These are phyloP conservation scores for Cordyceps javanica DNA, from an alignment of 2,329 filamentous ascomycete species.

Conservation along the genomic window DNA sequence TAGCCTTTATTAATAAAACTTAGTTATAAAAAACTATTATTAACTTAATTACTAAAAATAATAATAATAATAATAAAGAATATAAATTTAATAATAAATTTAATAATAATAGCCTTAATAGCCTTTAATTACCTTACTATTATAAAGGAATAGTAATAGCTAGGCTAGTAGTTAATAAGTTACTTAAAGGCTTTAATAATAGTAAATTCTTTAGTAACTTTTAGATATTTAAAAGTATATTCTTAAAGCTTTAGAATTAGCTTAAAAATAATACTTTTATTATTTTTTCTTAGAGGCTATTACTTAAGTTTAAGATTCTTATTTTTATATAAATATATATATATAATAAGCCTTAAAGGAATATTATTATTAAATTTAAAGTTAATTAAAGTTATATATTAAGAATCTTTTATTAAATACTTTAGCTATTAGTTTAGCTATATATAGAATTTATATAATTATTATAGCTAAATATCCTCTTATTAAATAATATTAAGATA, in stretches of 20 bases:
- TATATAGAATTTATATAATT: not conserved
- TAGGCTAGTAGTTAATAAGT: not conserved
- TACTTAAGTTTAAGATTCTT: not conserved
- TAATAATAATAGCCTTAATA: not conserved
- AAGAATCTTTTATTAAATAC: not conserved
- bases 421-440: not conserved
- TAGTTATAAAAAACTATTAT: not conserved
- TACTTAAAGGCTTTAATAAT: not conserved
- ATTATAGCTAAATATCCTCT: not conserved
- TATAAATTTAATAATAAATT: not conserved
- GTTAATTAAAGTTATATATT: not conserved
- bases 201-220: not conserved
- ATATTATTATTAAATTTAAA: not conserved
- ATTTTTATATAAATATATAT: not conserved
- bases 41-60: not conserved
- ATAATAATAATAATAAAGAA: not conserved
- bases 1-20: not conserved
- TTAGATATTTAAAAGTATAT: not conserved
- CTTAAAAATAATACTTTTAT: not conserved
- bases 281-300: not conserved
- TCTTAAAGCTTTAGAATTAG: not conserved
- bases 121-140: not conserved
- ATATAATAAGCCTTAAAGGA: not conserved
- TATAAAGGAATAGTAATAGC: not conserved
- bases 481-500: not conserved